Base-by-base conservation (phyloP, 345 rosid species). In the Jatropha curcas region DNA sequence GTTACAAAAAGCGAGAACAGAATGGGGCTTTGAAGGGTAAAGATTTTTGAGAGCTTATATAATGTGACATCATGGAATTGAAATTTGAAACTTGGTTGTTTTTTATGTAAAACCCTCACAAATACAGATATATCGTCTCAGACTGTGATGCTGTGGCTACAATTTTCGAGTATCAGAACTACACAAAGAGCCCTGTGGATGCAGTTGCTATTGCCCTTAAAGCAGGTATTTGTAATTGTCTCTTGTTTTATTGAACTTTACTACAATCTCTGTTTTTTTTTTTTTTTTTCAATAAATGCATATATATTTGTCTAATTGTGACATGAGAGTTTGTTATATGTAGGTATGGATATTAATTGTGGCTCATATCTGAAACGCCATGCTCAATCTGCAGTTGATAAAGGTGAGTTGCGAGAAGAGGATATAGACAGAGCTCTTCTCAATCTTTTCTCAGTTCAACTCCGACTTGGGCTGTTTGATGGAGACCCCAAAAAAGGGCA, bases 101-200 rank as follows among this genome's bases (percentile, higher is more conserved):
- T 64, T 37, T 59, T 4, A 46, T 7, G 1, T 22, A 1, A 64
- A 65, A 53, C 65, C 59, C 60, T 2, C 46, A 55, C 14, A 31
- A 43, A 16, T 72, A 56, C 84, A 94, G 97, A 76, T 94, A 94
- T 74, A 90, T 94, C 53, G 86, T 93, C 74, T 89, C 98, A 53
- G 98, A 94, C 73, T 94, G 98, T 87, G 95, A 94, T 85, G 97
- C 97, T 41, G 97, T 94, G 71, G 97, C 88, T 76, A 94, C 98
- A 14, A 86, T 94, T 70, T 82, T 65, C 57, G 92, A 83, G 35
- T 90, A 82, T 83, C 98, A 94, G 76, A 82, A 87, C 62, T 92
- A 90, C 70, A 71, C 93, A 0, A 89, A 82, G 70, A 76, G 82
- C 37, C 65, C 88, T 4, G 97, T 80, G 63, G 97, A 94, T 60